A percentile compares a stretch with the other conserved stretches of the same genome.
Conservation (phyloP, 2,329 filamentous ascomycete genomes). For the Xylariaceae sp. region DNA sequence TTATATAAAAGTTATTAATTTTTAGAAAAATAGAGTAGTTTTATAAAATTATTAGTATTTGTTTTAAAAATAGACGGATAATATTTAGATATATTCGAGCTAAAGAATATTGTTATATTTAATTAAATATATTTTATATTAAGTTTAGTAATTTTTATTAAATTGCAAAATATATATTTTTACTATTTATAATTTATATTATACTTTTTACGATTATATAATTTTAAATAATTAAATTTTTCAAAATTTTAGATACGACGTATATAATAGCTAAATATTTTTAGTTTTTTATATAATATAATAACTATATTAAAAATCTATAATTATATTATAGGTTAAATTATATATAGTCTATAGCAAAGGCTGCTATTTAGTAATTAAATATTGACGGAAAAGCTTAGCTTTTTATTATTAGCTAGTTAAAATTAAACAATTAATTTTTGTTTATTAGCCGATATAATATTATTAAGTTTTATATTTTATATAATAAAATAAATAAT, state of each 20-base stretch:
- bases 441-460: conserved; percentile 1
- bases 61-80: background rate
- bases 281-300: background rate
- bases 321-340: background rate
- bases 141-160: background rate
- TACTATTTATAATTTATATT: conserved; percentile 1
- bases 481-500: background rate
- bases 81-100: background rate
- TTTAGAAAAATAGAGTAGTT: background rate
- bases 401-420: background rate
- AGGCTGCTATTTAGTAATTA: background rate
- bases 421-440: background rate
- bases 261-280: background rate
- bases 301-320: background rate
- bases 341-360: background rate
- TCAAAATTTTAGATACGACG: background rate
- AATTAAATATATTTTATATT: conserved; percentile 1
- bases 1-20: background rate
- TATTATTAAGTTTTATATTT: background rate
- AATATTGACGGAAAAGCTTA: background rate
- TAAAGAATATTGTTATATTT: background rate
- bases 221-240: background rate
- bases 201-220: background rate
- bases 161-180: conserved; percentile 1
- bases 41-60: background rate